Evolutionary conservation across 176 grass and related monocot species (phyloP).

Genomic region (Bonia amplexicaulis): DNA sequence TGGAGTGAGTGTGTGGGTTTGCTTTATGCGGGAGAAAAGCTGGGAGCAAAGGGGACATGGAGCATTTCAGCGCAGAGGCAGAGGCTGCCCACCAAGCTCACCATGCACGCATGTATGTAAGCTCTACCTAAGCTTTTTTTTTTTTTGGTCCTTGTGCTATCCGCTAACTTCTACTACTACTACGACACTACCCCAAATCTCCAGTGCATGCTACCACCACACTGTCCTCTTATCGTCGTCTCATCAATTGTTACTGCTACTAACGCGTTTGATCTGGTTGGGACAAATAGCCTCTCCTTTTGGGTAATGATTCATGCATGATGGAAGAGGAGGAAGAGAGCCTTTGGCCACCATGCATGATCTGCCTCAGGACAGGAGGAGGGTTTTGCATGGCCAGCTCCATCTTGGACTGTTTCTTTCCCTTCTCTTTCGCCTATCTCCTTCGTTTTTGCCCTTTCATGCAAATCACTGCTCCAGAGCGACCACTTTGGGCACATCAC

Average conservation of each 20-base stretch:
- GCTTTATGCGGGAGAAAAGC: constrained; percentile 54
- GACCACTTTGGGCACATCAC: constrained; percentile 39
- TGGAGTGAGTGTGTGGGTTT: constrained; percentile 19
- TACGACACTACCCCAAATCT: neutral
- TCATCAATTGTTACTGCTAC: neutral
- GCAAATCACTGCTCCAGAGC: constrained; percentile 35
- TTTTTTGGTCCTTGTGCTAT: constrained; percentile 33
- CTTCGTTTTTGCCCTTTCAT: constrained; percentile 43
- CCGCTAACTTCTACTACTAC: constrained; percentile 22
- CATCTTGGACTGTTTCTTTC: constrained; percentile 24
- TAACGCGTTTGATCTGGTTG: neutral
- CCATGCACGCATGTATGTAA: constrained; percentile 18
- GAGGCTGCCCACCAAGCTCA: constrained; percentile 31
- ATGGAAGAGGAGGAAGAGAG: constrained; percentile 21
- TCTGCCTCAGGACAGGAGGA: constrained; percentile 18
- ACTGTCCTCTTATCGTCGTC: neutral
- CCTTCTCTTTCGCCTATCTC: neutral
- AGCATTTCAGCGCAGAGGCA: constrained; percentile 41
- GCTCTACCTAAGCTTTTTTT: constrained; percentile 23
- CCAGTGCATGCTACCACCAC: neutral
- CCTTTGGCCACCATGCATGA: neutral
- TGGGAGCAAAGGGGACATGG: constrained; percentile 43
- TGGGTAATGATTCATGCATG: constrained; percentile 64
- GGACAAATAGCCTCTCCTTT: constrained; percentile 36
- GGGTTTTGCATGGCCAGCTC: constrained; percentile 3